Evolutionary conservation across 495 filamentous ascomycete genomes (phyloP), one percentile per base, ranked within the genome.

Genomic region (Podospora bellae-mahoneyi): DNA sequence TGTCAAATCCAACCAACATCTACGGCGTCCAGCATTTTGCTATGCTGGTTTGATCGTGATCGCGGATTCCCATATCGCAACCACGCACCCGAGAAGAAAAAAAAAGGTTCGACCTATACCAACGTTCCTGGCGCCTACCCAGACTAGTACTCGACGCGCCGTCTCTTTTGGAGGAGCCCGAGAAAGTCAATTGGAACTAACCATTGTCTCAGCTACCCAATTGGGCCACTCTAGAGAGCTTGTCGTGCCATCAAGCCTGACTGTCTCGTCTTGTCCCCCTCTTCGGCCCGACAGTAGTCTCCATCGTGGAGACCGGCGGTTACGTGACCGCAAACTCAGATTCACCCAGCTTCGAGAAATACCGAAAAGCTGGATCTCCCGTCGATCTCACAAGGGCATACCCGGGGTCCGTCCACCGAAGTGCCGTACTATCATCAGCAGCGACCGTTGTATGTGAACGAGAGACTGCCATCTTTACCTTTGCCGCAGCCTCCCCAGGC

Each of bases 321-420:
- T 61, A 64, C 59, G 27, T 56, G 32, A 20, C 66, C 62, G 58
- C 59, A 62, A 57, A 64, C 64, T 53, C 32, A 60, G 10, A 30
- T 60, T 62, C 55, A 20, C 15, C 23, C 34, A 63, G 56, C 61
- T 76, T 71, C 56, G 62, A 70, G 69, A 67, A 86, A 87, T 82
- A 92, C 89, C 93, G 93, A 86, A 91, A 97, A 96, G 86, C 94
- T 97, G 94, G 94, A 96, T 93, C 90, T 95, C 82, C 92, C 94
- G 80, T 91, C 92, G 85, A 90, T 94, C 75, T 90, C 92, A 78
- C 91, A 93, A 85, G 87, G 92, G 86, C 91, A 92, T 80, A 88
- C 89, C 88, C 91, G 93, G 89, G 92, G 90, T 85, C 86, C 88
- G 82, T 34, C 27, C 61, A 85, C 86, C 79, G 91, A 96, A 82